phyloP scores from a whole-genome alignment of 2,329 filamentous ascomycete species.

The Arthrobotrys entomopaga region DNA sequence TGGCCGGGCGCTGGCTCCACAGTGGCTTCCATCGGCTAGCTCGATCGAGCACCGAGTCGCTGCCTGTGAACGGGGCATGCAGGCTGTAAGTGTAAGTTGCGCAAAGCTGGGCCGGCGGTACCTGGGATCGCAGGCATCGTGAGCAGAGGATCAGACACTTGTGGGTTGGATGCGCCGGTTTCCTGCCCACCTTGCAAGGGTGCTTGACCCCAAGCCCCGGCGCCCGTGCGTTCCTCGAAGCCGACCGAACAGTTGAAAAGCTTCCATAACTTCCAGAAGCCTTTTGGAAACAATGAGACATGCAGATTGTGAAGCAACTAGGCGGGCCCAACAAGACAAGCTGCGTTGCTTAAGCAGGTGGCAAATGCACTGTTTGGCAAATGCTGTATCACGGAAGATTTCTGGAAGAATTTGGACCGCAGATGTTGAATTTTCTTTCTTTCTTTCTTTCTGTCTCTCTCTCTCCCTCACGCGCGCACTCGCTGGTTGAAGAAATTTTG shows the following conservation, averaged over 20 bases:
- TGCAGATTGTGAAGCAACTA: conserved; percentile 56
- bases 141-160: conserved; percentile 16
- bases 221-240: conserved; percentile 50
- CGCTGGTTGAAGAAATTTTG: not conserved
- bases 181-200: conserved; percentile 50
- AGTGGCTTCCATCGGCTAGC: conserved; percentile 28
- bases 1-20: conserved; percentile 22
- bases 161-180: conserved; percentile 39
- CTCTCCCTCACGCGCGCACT: too few relatives aligned
- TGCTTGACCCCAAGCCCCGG: conserved; percentile 24
- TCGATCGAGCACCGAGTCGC: conserved; percentile 33
- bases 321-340: conserved; percentile 36
- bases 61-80: conserved; percentile 17
- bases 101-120: conserved; percentile 46
- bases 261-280: conserved; percentile 52
- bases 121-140: conserved; percentile 39
- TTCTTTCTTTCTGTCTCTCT: too few relatives aligned
- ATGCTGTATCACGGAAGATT: conserved; percentile 50
- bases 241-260: conserved; percentile 36
- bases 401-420: conserved; percentile 47
- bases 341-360: conserved; percentile 41
- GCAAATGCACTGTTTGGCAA: conserved; percentile 43
- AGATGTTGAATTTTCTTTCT: not conserved
- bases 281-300: conserved; percentile 41
- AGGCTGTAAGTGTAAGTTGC: conserved; percentile 54